Percentiles rank a stretch among this genome's conserved stretches.
These are phyloP conservation scores for Lentinula aciculospora DNA, from an alignment of 768 basidiomycete species.

Conservation along the genomic window DNA sequence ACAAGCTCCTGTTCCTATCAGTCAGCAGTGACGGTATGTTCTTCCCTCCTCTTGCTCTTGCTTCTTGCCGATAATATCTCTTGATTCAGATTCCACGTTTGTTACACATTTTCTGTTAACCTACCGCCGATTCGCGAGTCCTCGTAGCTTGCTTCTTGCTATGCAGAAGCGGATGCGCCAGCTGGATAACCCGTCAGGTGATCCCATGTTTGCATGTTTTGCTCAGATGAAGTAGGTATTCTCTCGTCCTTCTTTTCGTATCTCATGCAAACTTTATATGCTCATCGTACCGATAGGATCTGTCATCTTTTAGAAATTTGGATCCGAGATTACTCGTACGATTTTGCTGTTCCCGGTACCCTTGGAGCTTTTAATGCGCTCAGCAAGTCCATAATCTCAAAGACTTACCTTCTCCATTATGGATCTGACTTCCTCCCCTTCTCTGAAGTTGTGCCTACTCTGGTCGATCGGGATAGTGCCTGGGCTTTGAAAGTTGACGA, in stretches of 20 bases:
- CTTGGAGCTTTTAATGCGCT: slow-evolving; percentile 68
- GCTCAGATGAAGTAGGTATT: slow-evolving; percentile 74
- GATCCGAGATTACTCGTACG: slow-evolving; percentile 70
- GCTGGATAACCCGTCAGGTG: slow-evolving; percentile 63
- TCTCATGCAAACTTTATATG: slow-evolving; percentile 2
- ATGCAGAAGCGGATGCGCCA: slow-evolving; percentile 86
- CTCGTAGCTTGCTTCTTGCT: slow-evolving; percentile 72
- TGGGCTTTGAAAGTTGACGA: slow-evolving; percentile 74
- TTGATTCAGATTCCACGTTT: slow-evolving; percentile 59
- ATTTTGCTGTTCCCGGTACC: slow-evolving; percentile 76
- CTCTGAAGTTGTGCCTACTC: slow-evolving; percentile 55
- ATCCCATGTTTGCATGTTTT: slow-evolving; percentile 83
- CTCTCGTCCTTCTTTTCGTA: slow-evolving; percentile 7
- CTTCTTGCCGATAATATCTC: neutral
- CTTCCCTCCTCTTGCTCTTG: neutral
- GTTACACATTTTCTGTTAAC: slow-evolving; percentile 79
- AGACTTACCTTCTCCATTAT: slow-evolving; percentile 80
- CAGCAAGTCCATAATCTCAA: slow-evolving; percentile 72
- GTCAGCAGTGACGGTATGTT: slow-evolving; percentile 76
- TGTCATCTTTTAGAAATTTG: slow-evolving; percentile 75
- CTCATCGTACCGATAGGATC: slow-evolving; percentile 42
- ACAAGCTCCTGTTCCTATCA: slow-evolving; percentile 76
- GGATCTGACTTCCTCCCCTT: slow-evolving; percentile 81
- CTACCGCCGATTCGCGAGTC: slow-evolving; percentile 77
- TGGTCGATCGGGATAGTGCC: slow-evolving; percentile 61